Evolutionary conservation across 306 rosid genomes (phyloP).

Genomic region (Lathyrus aphaca): DNA sequence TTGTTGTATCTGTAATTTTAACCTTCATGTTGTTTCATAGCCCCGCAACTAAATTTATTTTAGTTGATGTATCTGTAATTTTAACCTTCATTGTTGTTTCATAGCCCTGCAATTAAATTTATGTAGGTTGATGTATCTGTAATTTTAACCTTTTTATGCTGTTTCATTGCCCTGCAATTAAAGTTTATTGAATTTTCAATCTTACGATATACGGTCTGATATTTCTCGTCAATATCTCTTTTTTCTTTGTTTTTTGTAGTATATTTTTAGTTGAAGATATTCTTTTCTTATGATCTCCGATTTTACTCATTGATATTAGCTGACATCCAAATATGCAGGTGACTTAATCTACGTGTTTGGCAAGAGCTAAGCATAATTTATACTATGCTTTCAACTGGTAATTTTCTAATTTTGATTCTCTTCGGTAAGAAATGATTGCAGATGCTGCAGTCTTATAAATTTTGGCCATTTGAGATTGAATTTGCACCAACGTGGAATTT

Average conservation of each 20-base stretch:
- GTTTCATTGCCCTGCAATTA: conserved; percentile 34
- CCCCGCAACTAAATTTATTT: conserved; percentile 26
- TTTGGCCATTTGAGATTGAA: neutral
- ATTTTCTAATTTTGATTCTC: neutral
- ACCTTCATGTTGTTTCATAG: conserved; percentile 49
- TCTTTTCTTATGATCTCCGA: neutral
- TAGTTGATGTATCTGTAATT: conserved; percentile 42
- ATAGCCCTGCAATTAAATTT: conserved; percentile 29
- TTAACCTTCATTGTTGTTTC: conserved; percentile 50
- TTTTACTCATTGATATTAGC: conserved; percentile 7
- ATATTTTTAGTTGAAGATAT: conserved; percentile 10
- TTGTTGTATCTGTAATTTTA: conserved; percentile 42
- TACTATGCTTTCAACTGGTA: neutral
- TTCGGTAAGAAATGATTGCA: neutral
- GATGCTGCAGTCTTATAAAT: neutral
- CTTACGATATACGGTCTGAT: conserved; percentile 26
- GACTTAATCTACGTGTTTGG: neutral
- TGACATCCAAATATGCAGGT: conserved; percentile 32
- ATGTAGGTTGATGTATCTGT: conserved; percentile 41
- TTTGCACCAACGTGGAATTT: neutral
- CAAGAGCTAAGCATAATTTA: neutral
- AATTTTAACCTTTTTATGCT: conserved; percentile 48
- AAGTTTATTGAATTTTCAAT: conserved; percentile 44
- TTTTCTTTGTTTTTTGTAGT: neutral
- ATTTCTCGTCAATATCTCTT: conserved; percentile 2